Evolutionary conservation across 169 alveolate species (phyloP).

Genomic region (Perkinsus olseni): DNA sequence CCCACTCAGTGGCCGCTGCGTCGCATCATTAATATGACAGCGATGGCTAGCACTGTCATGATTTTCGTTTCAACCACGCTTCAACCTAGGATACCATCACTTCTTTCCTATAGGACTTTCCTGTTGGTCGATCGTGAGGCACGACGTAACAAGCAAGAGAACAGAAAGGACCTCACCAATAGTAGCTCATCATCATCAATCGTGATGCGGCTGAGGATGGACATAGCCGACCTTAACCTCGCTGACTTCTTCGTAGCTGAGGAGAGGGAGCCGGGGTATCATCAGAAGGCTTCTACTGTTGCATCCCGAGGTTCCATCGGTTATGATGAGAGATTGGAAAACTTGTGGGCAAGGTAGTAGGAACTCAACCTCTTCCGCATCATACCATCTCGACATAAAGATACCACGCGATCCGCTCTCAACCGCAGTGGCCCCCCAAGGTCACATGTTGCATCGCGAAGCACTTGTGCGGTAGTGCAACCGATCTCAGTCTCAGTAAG

Average conservation of each 20-base stretch:
- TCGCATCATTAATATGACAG: too few relatives aligned
- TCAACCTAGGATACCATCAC: too few relatives aligned
- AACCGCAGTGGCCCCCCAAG: neutral
- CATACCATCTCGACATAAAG: neutral
- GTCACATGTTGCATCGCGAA: neutral
- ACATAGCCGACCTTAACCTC: neutral
- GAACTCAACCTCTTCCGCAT: too few relatives aligned
- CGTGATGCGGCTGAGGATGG: neutral
- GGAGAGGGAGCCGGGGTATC: too few relatives aligned
- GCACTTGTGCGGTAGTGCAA: neutral
- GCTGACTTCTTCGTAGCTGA: neutral
- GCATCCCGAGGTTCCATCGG: neutral
- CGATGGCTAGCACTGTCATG: too few relatives aligned
- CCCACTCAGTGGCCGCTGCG: too few relatives aligned
- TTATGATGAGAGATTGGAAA: neutral
- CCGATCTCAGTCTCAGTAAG: neutral
- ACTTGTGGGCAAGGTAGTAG: neutral
- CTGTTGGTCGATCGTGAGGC: neutral
- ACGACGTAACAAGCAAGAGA: neutral
- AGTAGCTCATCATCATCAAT: neutral
- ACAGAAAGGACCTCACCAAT: neutral
- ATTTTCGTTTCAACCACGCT: too few relatives aligned
- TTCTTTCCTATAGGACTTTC: neutral
- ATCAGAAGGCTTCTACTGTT: too few relatives aligned
- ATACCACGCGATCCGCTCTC: neutral